Base-by-base conservation (phyloP, 371 early-diverging fungal species). In the Mucor lusitanicus region DNA sequence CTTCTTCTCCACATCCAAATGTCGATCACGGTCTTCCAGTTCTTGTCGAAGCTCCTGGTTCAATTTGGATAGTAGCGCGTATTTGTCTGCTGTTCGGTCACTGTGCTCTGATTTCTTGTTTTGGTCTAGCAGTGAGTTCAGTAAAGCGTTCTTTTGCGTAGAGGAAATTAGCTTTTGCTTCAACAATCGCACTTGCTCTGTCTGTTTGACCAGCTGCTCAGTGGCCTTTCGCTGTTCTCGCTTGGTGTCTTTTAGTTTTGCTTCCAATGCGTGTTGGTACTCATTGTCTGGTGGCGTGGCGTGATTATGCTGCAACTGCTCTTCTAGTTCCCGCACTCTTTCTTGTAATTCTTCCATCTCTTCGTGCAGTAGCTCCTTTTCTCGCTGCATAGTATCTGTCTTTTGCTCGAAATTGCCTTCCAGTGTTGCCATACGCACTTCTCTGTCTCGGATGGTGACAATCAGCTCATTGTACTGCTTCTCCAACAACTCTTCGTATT, bases 401-500 rank as follows among this genome's bases (percentile, higher is more conserved):
- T 76, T 71, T 1, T 75, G 75, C 35, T 73, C 77, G 17, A 75
- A 63, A 23, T 83, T 72, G 3, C 72, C 76, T 63, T 79, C 73
- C 40, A 83, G 44, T 3, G 73, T 63, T 6, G 79, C 83, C 32
- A 81, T 73, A 13, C 69, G 76, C 0, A 77, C 75, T 39, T 81
- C 81, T 9, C 79, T 68, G 9, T 82, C 80, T 50, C 77, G 68
- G 0, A 82, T 59, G 0, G 66, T 56, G 19, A 75, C 72, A 19
- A 68, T 70, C 12, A 75, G 44, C 75, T 71, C 56, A 70, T 67
- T 61, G 33, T 77, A 71, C 46, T 75, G 70, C 11, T 69, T 71
- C 12, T 73, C 74, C 7, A 77, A 32, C 50, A 67, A 59, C 6
- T 77, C 71, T 28, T 74, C 72, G 56, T 33, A 61, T 5, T 70